These are phyloP conservation scores for Ophiobolus disseminans DNA, from an alignment of 2,329 filamentous ascomycete species.

Conservation along the genomic window DNA sequence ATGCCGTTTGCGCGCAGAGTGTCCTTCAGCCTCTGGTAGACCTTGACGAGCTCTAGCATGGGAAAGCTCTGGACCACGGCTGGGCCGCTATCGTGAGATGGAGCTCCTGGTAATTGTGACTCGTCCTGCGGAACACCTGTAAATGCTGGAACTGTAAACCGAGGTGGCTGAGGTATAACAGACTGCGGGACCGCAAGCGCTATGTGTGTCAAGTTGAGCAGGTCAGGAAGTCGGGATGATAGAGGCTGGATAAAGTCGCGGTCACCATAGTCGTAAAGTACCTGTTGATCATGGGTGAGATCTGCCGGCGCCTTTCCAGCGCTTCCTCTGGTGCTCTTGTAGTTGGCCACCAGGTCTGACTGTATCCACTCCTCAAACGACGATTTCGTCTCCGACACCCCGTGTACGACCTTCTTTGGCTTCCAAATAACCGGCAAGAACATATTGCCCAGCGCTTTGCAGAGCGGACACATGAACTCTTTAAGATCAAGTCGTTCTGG, in stretches of 20 bases:
- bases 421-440: slow-evolving; percentile 97
- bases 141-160: slow-evolving; percentile 43
- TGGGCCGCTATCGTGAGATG: slow-evolving; percentile 30
- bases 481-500: slow-evolving; percentile 80
- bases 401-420: slow-evolving; percentile 83
- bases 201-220: slow-evolving; percentile 34
- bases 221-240: slow-evolving; percentile 49
- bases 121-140: slow-evolving; percentile 33
- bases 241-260: slow-evolving; percentile 60
- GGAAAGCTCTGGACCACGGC: slow-evolving; percentile 28
- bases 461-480: slow-evolving; percentile 95
- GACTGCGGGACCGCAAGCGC: slow-evolving; percentile 28
- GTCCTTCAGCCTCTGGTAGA: slow-evolving; percentile 64
- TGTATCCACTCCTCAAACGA: slow-evolving; percentile 75
- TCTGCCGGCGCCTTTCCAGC: slow-evolving; percentile 32
- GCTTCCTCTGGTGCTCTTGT: slow-evolving; percentile 52
- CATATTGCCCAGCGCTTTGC: slow-evolving; percentile 93
- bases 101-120: slow-evolving; percentile 27
- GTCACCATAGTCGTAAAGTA: slow-evolving; percentile 60
- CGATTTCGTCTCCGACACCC: slow-evolving; percentile 66
- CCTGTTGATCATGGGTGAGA: slow-evolving; percentile 52
- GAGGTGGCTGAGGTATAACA: slow-evolving; percentile 19
- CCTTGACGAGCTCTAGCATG: slow-evolving; percentile 58
- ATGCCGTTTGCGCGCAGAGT: slow-evolving; percentile 62
- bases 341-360: slow-evolving; percentile 60